Evolutionary conservation across 139 green algal genomes (phyloP).

Genomic region (Chlamydomonas sp.): DNA sequence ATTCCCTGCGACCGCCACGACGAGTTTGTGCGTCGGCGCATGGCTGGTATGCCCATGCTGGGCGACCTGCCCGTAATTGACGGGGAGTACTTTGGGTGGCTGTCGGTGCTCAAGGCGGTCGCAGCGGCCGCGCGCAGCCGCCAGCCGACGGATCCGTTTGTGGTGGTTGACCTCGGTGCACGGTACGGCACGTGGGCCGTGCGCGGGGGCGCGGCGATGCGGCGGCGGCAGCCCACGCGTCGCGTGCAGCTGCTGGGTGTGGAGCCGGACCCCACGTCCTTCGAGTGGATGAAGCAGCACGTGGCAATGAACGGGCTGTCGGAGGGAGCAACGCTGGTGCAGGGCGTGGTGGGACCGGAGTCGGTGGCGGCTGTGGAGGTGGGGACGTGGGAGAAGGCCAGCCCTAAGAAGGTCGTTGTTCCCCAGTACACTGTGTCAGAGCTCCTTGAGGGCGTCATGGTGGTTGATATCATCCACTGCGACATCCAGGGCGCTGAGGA

Average conservation of each 20-base stretch:
- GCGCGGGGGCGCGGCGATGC: background rate
- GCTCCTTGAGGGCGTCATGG: too few species aligned
- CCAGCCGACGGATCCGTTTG: background rate
- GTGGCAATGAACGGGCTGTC: too few species aligned
- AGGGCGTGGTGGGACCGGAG: too few species aligned
- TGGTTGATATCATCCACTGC: too few species aligned
- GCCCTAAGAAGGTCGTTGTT: too few species aligned
- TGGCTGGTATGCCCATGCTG: background rate
- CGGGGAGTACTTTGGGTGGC: background rate
- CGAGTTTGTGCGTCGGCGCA: background rate
- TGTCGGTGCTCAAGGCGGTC: background rate
- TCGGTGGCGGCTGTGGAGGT: too few species aligned
- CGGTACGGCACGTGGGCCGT: background rate
- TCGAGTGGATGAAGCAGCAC: background rate
- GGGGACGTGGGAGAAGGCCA: too few species aligned
- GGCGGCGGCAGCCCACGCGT: background rate
- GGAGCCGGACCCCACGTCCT: background rate
- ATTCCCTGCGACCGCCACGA: constrained; percentile 1
- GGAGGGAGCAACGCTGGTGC: too few species aligned
- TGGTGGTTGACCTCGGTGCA: background rate
- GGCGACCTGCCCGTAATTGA: background rate
- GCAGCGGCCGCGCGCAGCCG: background rate
- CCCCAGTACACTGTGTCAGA: too few species aligned
- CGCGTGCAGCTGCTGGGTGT: background rate
- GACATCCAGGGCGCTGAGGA: too few species aligned